Evolutionary conservation across 2,329 filamentous ascomycete species (phyloP).

Genomic region (Simplicillium aogashimaense): DNA sequence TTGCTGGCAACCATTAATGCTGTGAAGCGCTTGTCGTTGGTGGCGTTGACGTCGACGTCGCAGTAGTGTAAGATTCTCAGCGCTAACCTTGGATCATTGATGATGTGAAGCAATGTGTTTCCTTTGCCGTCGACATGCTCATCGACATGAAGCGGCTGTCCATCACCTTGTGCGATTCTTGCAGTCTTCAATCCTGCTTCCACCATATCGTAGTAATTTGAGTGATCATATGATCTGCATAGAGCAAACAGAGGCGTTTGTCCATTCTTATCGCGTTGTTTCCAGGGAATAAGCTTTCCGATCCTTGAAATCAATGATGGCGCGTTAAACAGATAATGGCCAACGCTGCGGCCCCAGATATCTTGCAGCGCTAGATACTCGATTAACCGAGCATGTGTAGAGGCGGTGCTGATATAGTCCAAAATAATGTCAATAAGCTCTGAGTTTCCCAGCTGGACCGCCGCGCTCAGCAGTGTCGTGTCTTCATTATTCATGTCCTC

Average conservation of each 20-base stretch:
- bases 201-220: constrained; percentile 80
- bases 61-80: constrained; percentile 68
- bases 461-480: constrained; percentile 80
- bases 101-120: constrained; percentile 91
- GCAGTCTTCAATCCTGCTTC: constrained; percentile 69
- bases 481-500: constrained; percentile 84
- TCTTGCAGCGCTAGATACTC: constrained; percentile 71
- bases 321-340: constrained; percentile 93
- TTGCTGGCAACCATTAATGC: constrained; percentile 98
- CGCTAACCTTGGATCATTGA: constrained; percentile 75
- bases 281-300: constrained; percentile 75
- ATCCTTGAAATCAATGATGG: constrained; percentile 71
- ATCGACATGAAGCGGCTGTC: constrained; percentile 74
- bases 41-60: constrained; percentile 92
- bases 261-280: constrained; percentile 85
- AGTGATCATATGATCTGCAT: constrained; percentile 90
- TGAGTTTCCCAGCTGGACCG: constrained; percentile 72
- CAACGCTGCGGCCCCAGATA: constrained; percentile 75
- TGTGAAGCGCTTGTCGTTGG: constrained; percentile 91
- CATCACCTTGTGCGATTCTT: constrained; percentile 64
- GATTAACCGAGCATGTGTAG: constrained; percentile 44
- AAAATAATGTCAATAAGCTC: constrained; percentile 69
- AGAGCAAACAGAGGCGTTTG: constrained; percentile 96
- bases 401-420: constrained; percentile 53
- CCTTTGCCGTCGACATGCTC: constrained; percentile 89